These are phyloP conservation scores for Heritiera fomes DNA, from an alignment of 345 rosid genomes.

Conservation along the genomic window DNA sequence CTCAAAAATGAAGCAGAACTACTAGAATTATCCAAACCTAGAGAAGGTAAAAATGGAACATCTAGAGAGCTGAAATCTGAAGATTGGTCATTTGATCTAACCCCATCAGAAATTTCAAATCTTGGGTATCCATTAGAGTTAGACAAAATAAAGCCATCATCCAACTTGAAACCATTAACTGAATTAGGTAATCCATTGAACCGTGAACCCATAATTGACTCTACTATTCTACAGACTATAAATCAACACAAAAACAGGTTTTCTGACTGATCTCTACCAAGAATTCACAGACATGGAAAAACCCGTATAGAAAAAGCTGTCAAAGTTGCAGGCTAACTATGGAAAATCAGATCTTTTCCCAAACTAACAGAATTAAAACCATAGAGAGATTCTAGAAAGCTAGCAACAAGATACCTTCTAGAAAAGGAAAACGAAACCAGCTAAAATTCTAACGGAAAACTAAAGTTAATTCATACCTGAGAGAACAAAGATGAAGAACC, in stretches of 20 bases:
- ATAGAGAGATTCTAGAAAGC: neutral
- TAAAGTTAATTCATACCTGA: neutral
- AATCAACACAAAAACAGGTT: constrained; percentile 1
- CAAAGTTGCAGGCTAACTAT: constrained; percentile 7
- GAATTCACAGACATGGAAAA: neutral
- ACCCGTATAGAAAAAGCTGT: neutral
- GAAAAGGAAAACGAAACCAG: neutral
- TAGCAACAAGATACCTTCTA: neutral
- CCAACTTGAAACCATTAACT: constrained; percentile 28
- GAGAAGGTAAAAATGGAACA: constrained; percentile 20
- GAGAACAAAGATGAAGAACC: constrained; percentile 4
- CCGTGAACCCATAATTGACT: constrained; percentile 28
- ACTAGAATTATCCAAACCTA: constrained; percentile 19
- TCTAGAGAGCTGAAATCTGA: constrained; percentile 32
- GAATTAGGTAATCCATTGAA: constrained; percentile 26
- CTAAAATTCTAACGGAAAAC: neutral
- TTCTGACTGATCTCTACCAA: neutral
- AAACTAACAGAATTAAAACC: neutral
- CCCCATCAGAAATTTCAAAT: constrained; percentile 32
- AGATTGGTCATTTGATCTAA: constrained; percentile 34
- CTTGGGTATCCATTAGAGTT: constrained; percentile 29
- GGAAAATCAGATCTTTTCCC: neutral
- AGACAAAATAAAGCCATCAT: constrained; percentile 35
- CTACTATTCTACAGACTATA: neutral
- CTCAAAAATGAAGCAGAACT: constrained; percentile 2